Percentiles rank a stretch among this genome's conserved stretches.
Evolutionary conservation across 345 rosid species (phyloP).

Genomic region (Alliaria petiolata): DNA sequence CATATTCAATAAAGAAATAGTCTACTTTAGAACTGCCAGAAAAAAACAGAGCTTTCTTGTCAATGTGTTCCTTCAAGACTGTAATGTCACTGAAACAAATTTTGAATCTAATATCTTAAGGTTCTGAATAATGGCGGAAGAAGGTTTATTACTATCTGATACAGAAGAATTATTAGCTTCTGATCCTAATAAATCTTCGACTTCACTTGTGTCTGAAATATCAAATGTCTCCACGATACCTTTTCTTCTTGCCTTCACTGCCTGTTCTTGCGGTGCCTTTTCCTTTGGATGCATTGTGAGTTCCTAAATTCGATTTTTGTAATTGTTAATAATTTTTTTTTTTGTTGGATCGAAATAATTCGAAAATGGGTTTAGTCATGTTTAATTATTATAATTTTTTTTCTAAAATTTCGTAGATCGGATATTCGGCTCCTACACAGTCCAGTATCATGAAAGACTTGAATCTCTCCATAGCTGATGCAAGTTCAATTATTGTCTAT

Average conservation of each 20-base stretch:
- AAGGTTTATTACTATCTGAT: neutral
- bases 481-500: neutral
- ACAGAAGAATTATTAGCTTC: neutral
- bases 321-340: neutral
- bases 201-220: constrained; percentile 25
- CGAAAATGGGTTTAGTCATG: neutral
- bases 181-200: neutral
- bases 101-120: neutral
- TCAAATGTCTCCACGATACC: constrained; percentile 24
- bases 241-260: constrained; percentile 28
- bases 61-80: neutral
- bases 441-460: constrained; percentile 31
- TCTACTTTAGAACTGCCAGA: neutral
- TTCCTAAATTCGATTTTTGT: neutral
- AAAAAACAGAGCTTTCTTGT: neutral
- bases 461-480: constrained; percentile 34
- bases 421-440: constrained; percentile 35
- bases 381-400: neutral
- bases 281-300: constrained; percentile 30
- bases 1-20: neutral
- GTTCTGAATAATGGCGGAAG: constrained; percentile 6
- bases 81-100: neutral
- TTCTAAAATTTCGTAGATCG: constrained; percentile 1
- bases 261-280: constrained; percentile 25
- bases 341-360: neutral